phyloP scores from a whole-genome alignment of 2,329 filamentous ascomycete genomes.

The Leptographium galeiforme region DNA sequence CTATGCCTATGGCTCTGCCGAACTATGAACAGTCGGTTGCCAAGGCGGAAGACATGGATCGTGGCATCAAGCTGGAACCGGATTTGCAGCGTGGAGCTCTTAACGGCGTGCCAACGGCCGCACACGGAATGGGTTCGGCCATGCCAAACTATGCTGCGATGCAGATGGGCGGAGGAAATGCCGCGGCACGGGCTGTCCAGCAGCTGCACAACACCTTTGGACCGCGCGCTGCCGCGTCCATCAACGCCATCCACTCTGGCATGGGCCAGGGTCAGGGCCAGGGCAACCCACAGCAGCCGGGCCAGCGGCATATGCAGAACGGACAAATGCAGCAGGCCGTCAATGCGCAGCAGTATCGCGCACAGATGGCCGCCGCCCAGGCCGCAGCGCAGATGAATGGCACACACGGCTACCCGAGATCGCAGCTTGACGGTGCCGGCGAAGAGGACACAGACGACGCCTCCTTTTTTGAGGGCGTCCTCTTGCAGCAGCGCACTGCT shows the following conservation, averaged over 20 bases:
- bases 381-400: slow-evolving; percentile 27
- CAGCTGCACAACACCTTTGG: slow-evolving; percentile 49
- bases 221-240: slow-evolving; percentile 49
- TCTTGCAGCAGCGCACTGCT: slow-evolving; percentile 41
- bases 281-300: slow-evolving; percentile 10
- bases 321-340: slow-evolving; percentile 7
- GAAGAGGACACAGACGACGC: slow-evolving; percentile 54
- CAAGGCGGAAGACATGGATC: slow-evolving; percentile 9
- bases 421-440: slow-evolving; percentile 65
- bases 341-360: slow-evolving; percentile 20
- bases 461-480: slow-evolving; percentile 42
- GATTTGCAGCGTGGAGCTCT: slow-evolving; percentile 2
- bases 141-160: slow-evolving; percentile 20
- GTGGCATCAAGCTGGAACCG: slow-evolving; percentile 12
- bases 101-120: not conserved
- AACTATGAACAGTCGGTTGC: slow-evolving; percentile 1
- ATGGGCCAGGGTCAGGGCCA: slow-evolving; percentile 12
- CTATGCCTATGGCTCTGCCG: slow-evolving; percentile 18
- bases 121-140: slow-evolving; percentile 5
- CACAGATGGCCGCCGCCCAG: slow-evolving; percentile 20
- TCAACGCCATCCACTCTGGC: slow-evolving; percentile 45
- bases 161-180: slow-evolving; percentile 19
- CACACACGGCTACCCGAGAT: slow-evolving; percentile 24
- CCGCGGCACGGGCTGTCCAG: slow-evolving; percentile 40
- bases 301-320: slow-evolving; percentile 10